A percentile compares a stretch with the other conserved stretches of the same genome.
Evolutionary conservation across 2,329 filamentous ascomycete species (phyloP).

Genomic region (Fusarium sp.): DNA sequence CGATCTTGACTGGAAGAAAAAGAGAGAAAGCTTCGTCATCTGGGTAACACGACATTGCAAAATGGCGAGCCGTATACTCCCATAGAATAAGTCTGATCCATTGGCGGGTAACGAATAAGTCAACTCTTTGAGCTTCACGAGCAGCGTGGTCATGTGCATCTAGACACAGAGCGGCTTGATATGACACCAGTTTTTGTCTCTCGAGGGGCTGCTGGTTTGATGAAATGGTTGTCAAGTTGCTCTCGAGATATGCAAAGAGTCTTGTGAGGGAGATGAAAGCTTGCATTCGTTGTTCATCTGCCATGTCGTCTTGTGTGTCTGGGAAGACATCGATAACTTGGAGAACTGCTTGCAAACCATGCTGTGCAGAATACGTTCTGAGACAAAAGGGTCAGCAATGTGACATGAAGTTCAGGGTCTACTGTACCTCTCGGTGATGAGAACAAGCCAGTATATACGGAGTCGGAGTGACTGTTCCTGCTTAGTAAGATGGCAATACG

Average conservation of each 20-base stretch:
- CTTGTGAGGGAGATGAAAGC: constrained; percentile 35
- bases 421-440: constrained; percentile 34
- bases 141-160: constrained; percentile 25
- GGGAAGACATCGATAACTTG: constrained; percentile 35
- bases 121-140: constrained; percentile 38
- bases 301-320: constrained; percentile 22
- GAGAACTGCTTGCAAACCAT: constrained; percentile 34
- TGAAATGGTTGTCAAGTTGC: constrained; percentile 32
- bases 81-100: constrained; percentile 41
- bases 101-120: constrained; percentile 41
- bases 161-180: constrained; percentile 29
- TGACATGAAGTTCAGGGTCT: rapidly evolving
- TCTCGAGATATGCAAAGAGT: constrained; percentile 37
- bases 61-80: constrained; percentile 42
- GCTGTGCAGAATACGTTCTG: constrained; percentile 36
- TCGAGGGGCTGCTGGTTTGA: constrained; percentile 26
- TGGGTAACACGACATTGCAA: constrained; percentile 38
- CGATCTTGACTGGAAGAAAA: constrained; percentile 39
- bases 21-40: constrained; percentile 39
- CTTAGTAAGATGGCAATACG: constrained; percentile 16
- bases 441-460: constrained; percentile 38
- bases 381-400: background rate
- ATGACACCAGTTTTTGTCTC: constrained; percentile 30
- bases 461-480: constrained; percentile 34
- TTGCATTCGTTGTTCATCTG: constrained; percentile 23